Evolutionary conservation across 352 stramenopile genomes (phyloP).

Genomic region (Phytophthora quininea): DNA sequence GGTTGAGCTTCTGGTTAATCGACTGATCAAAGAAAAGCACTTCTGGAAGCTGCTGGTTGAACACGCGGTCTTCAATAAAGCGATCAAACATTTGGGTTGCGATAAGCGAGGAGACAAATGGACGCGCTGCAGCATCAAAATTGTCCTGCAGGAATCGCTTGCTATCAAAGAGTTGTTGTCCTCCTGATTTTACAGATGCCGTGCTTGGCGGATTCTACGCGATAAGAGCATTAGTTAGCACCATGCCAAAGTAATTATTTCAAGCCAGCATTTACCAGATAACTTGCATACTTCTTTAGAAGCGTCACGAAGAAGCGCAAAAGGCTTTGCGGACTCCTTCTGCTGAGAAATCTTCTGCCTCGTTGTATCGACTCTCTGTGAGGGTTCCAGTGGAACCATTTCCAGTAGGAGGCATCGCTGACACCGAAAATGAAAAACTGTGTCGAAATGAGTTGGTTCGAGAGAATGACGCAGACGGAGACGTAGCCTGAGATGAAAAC

Average conservation of each 20-base stretch:
- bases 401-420: constrained; percentile 23
- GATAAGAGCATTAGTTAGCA: background rate
- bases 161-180: constrained; percentile 64
- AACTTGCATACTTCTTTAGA: constrained; percentile 79
- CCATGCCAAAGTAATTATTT: background rate
- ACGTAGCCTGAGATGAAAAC: constrained; percentile 35
- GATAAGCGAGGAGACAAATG: constrained; percentile 71
- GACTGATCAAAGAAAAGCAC: constrained; percentile 88
- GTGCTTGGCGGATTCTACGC: constrained; percentile 32
- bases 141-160: constrained; percentile 77
- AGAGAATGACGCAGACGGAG: constrained; percentile 32
- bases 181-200: constrained; percentile 27
- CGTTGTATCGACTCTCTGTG: constrained; percentile 71
- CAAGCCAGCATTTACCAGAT: constrained; percentile 51
- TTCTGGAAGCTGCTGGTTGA: constrained; percentile 65
- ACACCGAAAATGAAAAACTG: constrained; percentile 39
- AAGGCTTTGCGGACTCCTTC: constrained; percentile 68
- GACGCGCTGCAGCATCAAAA: constrained; percentile 55
- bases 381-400: constrained; percentile 52
- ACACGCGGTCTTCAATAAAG: constrained; percentile 81
- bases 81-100: constrained; percentile 86
- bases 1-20: constrained; percentile 88
- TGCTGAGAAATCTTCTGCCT: constrained; percentile 72
- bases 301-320: constrained; percentile 84
- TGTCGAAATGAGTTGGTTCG: constrained; percentile 33